Conservation (phyloP, 2,329 filamentous ascomycete genomes). For the Aspergillus novofumigatus region DNA sequence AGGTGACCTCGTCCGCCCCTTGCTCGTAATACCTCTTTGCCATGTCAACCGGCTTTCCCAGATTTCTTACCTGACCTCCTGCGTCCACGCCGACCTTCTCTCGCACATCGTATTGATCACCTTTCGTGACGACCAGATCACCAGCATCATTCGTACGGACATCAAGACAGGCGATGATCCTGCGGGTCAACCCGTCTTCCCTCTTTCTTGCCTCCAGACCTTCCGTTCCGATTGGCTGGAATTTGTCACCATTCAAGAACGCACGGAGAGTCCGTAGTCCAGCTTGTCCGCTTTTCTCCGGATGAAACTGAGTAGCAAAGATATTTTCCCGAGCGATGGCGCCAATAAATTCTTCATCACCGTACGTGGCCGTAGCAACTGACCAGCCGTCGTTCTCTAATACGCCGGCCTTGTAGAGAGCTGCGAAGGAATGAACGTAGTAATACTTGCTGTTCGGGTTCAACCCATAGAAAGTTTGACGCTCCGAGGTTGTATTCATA, state of each 20-base stretch:
- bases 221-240: constrained; percentile 47
- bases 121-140: constrained; percentile 95
- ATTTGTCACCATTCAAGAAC: constrained; percentile 71
- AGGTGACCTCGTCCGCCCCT: constrained; percentile 94
- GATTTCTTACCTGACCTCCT: constrained; percentile 70
- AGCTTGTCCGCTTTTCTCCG: constrained; percentile 91
- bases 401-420: constrained; percentile 66
- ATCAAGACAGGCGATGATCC: constrained; percentile 93
- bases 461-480: constrained; percentile 70
- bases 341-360: constrained; percentile 83
- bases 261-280: constrained; percentile 79
- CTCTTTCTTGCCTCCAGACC: constrained; percentile 16
- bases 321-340: constrained; percentile 82
- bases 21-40: constrained; percentile 92
- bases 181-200: constrained; percentile 73
- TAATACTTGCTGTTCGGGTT: constrained; percentile 88
- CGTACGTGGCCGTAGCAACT: constrained; percentile 87
- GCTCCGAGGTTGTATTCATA: constrained; percentile 44
- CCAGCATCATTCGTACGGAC: constrained; percentile 91
- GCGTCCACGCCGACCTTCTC: constrained; percentile 66
- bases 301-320: constrained; percentile 93
- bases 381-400: constrained; percentile 82
- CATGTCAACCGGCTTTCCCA: constrained; percentile 96
- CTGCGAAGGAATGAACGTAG: constrained; percentile 94
- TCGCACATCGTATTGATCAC: constrained; percentile 96